Evolutionary conservation across 208 protist genomes (phyloP).

Genomic region (Trypanosoma scelopori): DNA sequence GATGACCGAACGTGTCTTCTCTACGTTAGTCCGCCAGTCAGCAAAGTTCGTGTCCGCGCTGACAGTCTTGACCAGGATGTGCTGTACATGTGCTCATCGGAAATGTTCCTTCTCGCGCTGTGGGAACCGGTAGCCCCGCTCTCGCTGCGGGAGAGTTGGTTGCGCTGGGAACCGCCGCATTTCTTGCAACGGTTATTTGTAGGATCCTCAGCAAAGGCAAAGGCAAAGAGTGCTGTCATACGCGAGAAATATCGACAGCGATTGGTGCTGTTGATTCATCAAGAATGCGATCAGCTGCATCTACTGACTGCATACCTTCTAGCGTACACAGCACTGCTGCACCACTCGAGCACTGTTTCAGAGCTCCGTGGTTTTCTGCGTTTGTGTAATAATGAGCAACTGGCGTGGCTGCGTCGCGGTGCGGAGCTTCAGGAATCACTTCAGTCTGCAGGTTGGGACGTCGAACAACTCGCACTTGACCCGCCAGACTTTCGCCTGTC

Average conservation of each 20-base stretch:
- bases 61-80: slow-evolving; percentile 62
- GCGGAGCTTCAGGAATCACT: slow-evolving; percentile 37
- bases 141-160: slow-evolving; percentile 47
- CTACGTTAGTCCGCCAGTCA: slow-evolving; percentile 63
- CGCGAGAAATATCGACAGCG: slow-evolving; percentile 19
- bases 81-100: slow-evolving; percentile 56
- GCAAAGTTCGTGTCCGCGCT: slow-evolving; percentile 54
- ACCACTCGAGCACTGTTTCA: slow-evolving; percentile 40
- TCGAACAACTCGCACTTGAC: slow-evolving; percentile 63
- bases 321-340: slow-evolving; percentile 62
- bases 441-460: slow-evolving; percentile 59
- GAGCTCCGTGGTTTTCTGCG: slow-evolving; percentile 59
- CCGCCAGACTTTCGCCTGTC: slow-evolving; percentile 68
- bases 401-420: slow-evolving; percentile 35
- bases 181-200: slow-evolving; percentile 15
- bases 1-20: slow-evolving; percentile 47
- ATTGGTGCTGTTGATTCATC: slow-evolving; percentile 64
- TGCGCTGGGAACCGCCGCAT: slow-evolving; percentile 42
- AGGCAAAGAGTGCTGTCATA: background rate
- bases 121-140: slow-evolving; percentile 56
- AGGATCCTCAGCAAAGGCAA: background rate
- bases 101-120: slow-evolving; percentile 68
- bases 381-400: slow-evolving; percentile 48
- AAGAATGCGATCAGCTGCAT: slow-evolving; percentile 57
- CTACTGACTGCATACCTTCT: slow-evolving; percentile 72